These are phyloP conservation scores for Rhododendron ovatum DNA, from an alignment of 148 eudicot species.

Conservation along the genomic window DNA sequence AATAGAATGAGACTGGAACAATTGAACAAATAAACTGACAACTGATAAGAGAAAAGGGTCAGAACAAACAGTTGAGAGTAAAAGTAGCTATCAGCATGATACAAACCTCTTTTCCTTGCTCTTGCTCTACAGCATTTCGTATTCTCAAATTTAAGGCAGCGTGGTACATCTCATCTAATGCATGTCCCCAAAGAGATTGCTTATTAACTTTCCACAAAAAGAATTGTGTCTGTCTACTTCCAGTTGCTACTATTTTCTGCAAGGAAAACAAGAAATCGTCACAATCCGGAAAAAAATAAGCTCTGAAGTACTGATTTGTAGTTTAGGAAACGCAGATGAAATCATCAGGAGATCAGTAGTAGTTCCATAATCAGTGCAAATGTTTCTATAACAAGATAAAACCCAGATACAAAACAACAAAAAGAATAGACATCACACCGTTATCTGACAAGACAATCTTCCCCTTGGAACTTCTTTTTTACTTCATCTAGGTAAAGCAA, in stretches of 20 bases:
- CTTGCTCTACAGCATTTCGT: slow-evolving; percentile 51
- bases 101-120: slow-evolving; percentile 66
- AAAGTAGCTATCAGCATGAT: not conserved
- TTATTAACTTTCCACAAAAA: slow-evolving; percentile 58
- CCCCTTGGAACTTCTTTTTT: not conserved
- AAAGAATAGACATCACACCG: not conserved
- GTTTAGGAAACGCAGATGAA: not conserved
- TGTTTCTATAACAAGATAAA: not conserved
- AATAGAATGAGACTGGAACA: not conserved
- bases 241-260: slow-evolving; percentile 51
- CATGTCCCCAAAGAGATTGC: slow-evolving; percentile 42
- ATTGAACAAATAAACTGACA: not conserved
- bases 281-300: not conserved
- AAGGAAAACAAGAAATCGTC: slow-evolving; percentile 8
- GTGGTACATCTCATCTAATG: slow-evolving; percentile 87
- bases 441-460: not conserved
- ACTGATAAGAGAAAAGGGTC: not conserved
- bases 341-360: not conserved
- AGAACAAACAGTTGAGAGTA: not conserved
- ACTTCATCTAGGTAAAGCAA: not conserved
- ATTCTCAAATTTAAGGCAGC: slow-evolving; percentile 73
- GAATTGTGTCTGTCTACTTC: slow-evolving; percentile 32
- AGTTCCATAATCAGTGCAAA: not conserved
- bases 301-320: not conserved
- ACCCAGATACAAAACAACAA: not conserved